Percentiles rank a stretch among this genome's conserved stretches.
phyloP scores from a whole-genome alignment of 2,329 filamentous ascomycete genomes.

The Scopulariopsis brevicaulis region DNA sequence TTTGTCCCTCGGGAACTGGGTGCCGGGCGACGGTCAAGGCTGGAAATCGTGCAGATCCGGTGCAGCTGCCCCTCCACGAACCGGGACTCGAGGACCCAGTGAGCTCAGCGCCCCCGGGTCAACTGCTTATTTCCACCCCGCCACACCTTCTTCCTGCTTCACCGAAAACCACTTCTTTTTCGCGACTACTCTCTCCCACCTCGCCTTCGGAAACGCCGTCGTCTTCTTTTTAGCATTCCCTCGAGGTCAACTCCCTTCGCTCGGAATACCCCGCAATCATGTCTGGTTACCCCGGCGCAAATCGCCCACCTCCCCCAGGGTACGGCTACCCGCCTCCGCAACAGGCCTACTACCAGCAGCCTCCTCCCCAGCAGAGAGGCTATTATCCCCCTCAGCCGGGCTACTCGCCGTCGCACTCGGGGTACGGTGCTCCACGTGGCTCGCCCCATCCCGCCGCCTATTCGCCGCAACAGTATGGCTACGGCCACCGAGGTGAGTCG shows the following conservation, averaged over 20 bases:
- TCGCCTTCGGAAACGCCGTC: background rate
- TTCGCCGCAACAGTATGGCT: background rate
- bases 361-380: background rate
- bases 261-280: background rate
- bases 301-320: background rate
- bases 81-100: background rate
- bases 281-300: slow-evolving; percentile 4
- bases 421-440: background rate
- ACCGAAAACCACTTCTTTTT: background rate
- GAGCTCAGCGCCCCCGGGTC: background rate
- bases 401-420: background rate
- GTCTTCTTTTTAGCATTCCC: background rate
- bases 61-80: background rate
- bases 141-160: background rate
- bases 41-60: background rate
- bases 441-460: background rate
- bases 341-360: background rate
- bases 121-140: background rate
- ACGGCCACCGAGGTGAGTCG: slow-evolving; percentile 3
- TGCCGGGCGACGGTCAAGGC: background rate
- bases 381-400: slow-evolving; percentile 1
- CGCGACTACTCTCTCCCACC: background rate
- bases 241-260: background rate
- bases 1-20: background rate
- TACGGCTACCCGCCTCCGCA: background rate